phyloP scores from a whole-genome alignment of 2,329 filamentous ascomycete species.

The Cercospora sp. region DNA sequence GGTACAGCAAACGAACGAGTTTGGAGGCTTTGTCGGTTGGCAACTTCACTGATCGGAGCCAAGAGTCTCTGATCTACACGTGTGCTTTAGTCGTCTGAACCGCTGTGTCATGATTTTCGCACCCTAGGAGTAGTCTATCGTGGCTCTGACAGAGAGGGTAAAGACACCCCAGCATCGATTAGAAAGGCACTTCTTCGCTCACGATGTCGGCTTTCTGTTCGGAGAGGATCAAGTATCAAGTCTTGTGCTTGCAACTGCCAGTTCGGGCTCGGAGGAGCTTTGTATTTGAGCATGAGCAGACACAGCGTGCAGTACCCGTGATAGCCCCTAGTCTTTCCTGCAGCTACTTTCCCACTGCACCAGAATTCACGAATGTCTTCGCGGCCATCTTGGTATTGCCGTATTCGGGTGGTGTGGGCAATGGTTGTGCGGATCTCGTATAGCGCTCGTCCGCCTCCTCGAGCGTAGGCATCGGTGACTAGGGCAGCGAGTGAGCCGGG shows the following conservation, averaged over 20 bases:
- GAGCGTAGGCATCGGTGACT: conserved; percentile 75
- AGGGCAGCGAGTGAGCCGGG: conserved; percentile 62
- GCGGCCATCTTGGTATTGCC: conserved; percentile 78
- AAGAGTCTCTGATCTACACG: neutral
- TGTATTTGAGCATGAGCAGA: neutral
- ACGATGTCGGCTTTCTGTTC: neutral
- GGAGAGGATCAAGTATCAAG: neutral
- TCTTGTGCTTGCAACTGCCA: neutral
- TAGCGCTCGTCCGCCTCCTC: conserved; percentile 80
- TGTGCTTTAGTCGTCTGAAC: neutral
- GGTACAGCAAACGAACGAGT: neutral
- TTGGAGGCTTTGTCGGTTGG: neutral
- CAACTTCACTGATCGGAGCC: neutral
- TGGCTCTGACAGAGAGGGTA: neutral
- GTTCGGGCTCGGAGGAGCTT: neutral
- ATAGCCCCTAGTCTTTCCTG: conserved; percentile 82
- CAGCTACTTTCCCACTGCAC: conserved; percentile 75
- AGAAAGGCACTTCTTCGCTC: neutral
- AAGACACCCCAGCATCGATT: neutral
- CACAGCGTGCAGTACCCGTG: neutral
- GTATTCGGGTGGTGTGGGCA: conserved; percentile 69
- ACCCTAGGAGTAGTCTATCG: neutral
- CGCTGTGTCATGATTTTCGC: neutral
- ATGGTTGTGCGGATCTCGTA: conserved; percentile 74
- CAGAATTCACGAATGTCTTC: conserved; percentile 83